Evolutionary conservation across 352 stramenopile genomes (phyloP).

Genomic region (Phytophthora citricola): DNA sequence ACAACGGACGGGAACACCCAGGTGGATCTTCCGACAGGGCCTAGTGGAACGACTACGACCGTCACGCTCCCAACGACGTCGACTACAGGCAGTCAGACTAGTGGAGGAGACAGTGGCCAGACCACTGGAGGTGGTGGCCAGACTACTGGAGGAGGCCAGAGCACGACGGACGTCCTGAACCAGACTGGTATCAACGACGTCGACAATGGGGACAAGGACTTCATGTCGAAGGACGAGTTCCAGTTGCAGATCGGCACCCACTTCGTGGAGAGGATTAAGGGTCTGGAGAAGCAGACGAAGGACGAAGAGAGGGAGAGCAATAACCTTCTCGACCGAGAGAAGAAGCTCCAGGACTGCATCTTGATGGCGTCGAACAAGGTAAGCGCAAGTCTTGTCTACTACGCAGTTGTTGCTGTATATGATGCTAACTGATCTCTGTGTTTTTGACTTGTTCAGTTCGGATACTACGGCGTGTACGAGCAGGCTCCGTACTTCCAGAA

Average conservation of each 20-base stretch:
- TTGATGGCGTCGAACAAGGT: constrained; percentile 55
- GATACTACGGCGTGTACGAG: constrained; percentile 65
- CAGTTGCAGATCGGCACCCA: constrained; percentile 38
- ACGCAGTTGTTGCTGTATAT: background rate
- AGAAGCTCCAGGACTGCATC: constrained; percentile 54
- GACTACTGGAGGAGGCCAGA: background rate
- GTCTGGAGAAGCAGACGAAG: constrained; percentile 23
- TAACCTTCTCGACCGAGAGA: constrained; percentile 24
- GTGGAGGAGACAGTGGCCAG: no score
- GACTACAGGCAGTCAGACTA: background rate
- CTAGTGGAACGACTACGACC: constrained; percentile 15
- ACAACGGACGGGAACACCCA: constrained; percentile 2
- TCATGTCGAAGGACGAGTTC: constrained; percentile 60
- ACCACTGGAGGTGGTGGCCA: no score
- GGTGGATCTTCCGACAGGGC: background rate
- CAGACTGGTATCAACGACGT: constrained; percentile 9
- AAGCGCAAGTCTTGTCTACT: background rate
- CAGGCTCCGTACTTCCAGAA: constrained; percentile 50
- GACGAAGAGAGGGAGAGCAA: constrained; percentile 36
- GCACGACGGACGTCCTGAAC: constrained; percentile 17
- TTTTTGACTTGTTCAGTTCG: constrained; percentile 40
- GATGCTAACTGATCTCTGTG: constrained; percentile 4
- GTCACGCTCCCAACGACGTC: constrained; percentile 3
- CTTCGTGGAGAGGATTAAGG: constrained; percentile 37
- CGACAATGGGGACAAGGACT: constrained; percentile 26